phyloP scores from a whole-genome alignment of 495 filamentous ascomycete genomes.

The Tuber microsphaerosporum region DNA sequence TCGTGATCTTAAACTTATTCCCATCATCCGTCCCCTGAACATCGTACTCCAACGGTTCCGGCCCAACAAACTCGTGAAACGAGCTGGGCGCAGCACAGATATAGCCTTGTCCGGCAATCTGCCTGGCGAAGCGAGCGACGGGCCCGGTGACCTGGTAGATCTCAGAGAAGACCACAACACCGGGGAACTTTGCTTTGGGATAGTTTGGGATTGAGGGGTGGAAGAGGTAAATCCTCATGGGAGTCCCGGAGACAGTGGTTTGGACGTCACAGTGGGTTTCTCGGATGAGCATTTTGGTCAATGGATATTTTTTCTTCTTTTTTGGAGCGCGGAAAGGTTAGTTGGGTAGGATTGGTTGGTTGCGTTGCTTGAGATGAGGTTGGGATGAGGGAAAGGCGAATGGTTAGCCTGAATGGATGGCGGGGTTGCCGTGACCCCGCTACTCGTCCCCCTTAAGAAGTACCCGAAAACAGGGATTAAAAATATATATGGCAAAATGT shows the following conservation, averaged over 20 bases:
- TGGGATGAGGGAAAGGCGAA: background rate
- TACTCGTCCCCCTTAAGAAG: too few relatives aligned
- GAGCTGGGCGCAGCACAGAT: conserved; percentile 84
- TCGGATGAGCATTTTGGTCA: conserved; percentile 56
- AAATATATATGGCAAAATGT: too few relatives aligned
- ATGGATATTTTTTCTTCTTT: background rate
- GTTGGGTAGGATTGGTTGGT: background rate
- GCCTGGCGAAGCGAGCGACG: conserved; percentile 80
- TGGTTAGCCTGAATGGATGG: background rate
- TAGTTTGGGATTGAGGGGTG: conserved; percentile 78
- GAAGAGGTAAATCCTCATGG: conserved; percentile 66
- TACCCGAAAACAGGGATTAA: too few relatives aligned
- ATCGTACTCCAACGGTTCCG: conserved; percentile 78
- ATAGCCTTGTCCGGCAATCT: conserved; percentile 89
- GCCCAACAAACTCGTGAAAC: conserved; percentile 88
- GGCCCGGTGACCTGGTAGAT: conserved; percentile 98
- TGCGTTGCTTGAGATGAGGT: background rate
- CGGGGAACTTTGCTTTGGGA: conserved; percentile 80
- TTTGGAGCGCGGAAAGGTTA: background rate
- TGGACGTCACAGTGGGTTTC: conserved; percentile 62
- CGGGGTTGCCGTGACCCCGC: background rate
- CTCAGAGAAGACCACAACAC: conserved; percentile 85
- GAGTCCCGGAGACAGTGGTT: conserved; percentile 52
- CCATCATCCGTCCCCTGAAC: conserved; percentile 79
- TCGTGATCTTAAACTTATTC: conserved; percentile 76